Evolutionary conservation across 805 yeast genomes (phyloP).

Genomic region (Sugiyamaella mastotermitis): DNA sequence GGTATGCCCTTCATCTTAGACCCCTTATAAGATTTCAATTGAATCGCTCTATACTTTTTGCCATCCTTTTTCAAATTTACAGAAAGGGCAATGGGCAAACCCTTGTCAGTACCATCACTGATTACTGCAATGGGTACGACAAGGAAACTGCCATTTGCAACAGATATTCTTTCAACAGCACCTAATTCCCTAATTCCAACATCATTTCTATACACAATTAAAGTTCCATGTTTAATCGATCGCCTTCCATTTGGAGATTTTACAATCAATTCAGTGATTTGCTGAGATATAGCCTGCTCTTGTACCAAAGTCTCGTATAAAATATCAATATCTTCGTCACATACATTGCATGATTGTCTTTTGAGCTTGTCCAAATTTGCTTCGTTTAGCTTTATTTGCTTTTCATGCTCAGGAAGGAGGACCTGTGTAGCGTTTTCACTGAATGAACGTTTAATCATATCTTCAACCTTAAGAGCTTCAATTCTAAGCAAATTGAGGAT

Average conservation of each 20-base stretch:
- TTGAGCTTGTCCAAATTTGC: slow-evolving; percentile 38
- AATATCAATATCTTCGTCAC: slow-evolving; percentile 40
- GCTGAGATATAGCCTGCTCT: slow-evolving; percentile 40
- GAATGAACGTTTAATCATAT: slow-evolving; percentile 94
- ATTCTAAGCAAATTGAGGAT: slow-evolving; percentile 82
- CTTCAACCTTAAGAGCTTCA: slow-evolving; percentile 94
- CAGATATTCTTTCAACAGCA: not conserved
- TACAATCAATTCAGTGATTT: slow-evolving; percentile 44
- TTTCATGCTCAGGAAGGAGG: slow-evolving; percentile 78
- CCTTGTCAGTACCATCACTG: not conserved
- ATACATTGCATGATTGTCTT: slow-evolving; percentile 29
- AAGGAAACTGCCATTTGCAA: not conserved
- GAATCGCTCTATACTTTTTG: not conserved
- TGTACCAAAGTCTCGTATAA: slow-evolving; percentile 41
- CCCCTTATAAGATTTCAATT: not conserved
- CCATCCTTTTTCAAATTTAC: slow-evolving; percentile 3
- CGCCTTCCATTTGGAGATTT: slow-evolving; percentile 43
- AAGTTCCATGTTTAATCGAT: slow-evolving; percentile 47
- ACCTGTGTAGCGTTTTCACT: slow-evolving; percentile 86
- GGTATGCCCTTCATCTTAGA: too few relatives aligned
- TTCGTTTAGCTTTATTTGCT: slow-evolving; percentile 50
- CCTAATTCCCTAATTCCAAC: not conserved
- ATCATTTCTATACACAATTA: slow-evolving; percentile 39
- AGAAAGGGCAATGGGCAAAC: slow-evolving; percentile 6
- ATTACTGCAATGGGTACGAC: not conserved